Percentiles rank a stretch among this genome's conserved stretches.
Conservation (phyloP, 768 basidiomycete species). For the Amanita inopinata region DNA sequence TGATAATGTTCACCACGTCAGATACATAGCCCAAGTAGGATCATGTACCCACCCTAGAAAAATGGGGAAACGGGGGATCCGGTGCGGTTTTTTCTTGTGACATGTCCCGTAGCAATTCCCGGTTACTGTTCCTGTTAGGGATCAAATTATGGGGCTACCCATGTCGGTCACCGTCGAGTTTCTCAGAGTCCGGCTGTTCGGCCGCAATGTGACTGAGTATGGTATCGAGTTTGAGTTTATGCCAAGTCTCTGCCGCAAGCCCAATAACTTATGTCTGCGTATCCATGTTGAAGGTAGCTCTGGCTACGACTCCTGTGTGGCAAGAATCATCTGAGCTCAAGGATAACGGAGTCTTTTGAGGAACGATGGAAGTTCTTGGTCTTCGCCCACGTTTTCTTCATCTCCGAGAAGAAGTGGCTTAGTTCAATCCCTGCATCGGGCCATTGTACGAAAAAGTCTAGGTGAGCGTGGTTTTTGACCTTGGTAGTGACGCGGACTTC, state of each 20-base stretch:
- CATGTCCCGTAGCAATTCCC: neutral
- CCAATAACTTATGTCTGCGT: neutral
- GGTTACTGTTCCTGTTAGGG: no score
- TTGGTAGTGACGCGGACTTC: neutral
- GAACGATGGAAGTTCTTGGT: no score
- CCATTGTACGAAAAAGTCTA: neutral
- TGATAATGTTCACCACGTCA: slow-evolving; percentile 7
- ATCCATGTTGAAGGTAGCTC: neutral
- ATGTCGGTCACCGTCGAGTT: no score
- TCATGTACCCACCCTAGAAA: no score
- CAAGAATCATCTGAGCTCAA: slow-evolving; percentile 1
- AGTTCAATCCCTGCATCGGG: neutral
- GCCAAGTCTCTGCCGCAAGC: no score
- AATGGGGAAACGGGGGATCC: neutral
- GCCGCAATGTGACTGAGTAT: no score
- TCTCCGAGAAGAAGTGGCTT: slow-evolving; percentile 1
- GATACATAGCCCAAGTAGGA: no score
- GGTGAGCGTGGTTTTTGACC: slow-evolving; percentile 3
- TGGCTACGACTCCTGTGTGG: slow-evolving; percentile 4
- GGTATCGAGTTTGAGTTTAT: no score
- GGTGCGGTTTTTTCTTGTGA: neutral
- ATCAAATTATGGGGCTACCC: no score
- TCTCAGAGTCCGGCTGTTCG: no score
- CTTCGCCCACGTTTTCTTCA: slow-evolving; percentile 8
- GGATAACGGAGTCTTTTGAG: neutral